Evolutionary conservation across 768 basidiomycete species (phyloP), one percentile per base, ranked within the genome.

Genomic region (Fistulinella prunicolor): DNA sequence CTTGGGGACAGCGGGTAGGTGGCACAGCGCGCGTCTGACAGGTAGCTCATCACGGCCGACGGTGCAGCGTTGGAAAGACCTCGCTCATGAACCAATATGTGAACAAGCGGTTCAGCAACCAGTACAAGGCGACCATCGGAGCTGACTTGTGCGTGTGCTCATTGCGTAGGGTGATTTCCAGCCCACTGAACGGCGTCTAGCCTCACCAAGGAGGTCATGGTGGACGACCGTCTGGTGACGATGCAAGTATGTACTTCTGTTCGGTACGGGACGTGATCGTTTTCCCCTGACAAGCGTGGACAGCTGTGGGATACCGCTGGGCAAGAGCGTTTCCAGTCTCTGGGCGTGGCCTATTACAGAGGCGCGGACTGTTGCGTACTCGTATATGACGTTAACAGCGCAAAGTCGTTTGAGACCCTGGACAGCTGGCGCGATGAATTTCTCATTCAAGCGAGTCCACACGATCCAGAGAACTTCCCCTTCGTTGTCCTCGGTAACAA

Each of bases 71-170:
- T 68, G 95, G 94, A 36, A 98, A 98, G 86, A 98, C 96, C 35
- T 98, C 95, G 23, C 86, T 99, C 61, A 99, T 99, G 96, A 97
- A 97, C 76, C 96, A 99, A 73, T 98, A 96, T 75, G 96, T 99
- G 56, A 98, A 97, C 82, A 98, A 97, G 72, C 88, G 96, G 53
- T 99, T 98, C 72, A 93, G 89, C 70, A 96, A 94, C 73, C 95
- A 97, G 74, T 99, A 99, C 81, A 98, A 98, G 75, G 96, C 96
- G 16, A 98, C 96, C 53, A 95, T 95, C 65, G 93, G 93, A 50
- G 93, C 93, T 50, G 92, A 94, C 80, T 94, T 94, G 90, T 92
- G 72, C 51, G 89, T 78, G 56, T 40, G 42, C 41, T 38, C 41
- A 49, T 56, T n/a, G 37, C 46, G 40, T 38, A 51, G 49, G 44